Conservation (phyloP, 2,329 filamentous ascomycete genomes). For the Drechslera avenae region DNA sequence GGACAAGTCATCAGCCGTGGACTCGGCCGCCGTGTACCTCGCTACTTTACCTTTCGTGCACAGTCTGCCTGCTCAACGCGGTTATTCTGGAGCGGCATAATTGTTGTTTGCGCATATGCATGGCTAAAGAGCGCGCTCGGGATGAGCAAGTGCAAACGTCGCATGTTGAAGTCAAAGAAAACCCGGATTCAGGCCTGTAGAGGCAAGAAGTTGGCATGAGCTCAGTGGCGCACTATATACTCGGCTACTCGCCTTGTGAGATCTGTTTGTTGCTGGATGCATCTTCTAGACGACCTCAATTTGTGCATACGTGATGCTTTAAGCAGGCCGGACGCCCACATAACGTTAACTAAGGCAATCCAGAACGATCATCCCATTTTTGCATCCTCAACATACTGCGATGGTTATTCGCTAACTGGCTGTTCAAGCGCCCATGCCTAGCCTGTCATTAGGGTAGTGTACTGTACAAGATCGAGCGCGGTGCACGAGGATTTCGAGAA, state of each 20-base stretch:
- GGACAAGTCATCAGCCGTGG: not conserved
- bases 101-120: conserved; percentile 6
- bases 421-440: too few species aligned
- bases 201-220: not conserved
- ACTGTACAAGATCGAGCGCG: too few species aligned
- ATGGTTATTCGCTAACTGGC: too few species aligned
- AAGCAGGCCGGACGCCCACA: too few species aligned
- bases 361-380: too few species aligned
- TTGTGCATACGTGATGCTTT: conserved; percentile 2
- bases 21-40: conserved; percentile 1
- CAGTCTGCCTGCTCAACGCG: conserved; percentile 5
- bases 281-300: not conserved
- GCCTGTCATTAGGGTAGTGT: too few species aligned
- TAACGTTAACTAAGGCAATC: too few species aligned
- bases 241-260: not conserved
- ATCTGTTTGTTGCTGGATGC: not conserved
- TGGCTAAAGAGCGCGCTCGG: conserved; percentile 1
- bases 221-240: conserved; percentile 3
- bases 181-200: not conserved
- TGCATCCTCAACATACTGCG: too few species aligned
- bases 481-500: too few species aligned
- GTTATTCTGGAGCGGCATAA: conserved; percentile 11
- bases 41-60: conserved; percentile 13
- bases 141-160: not conserved
- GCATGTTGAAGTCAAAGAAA: conserved; percentile 1